Conservation (phyloP, 192 early-diverging fungal genomes). For the Podila epigama region DNA sequence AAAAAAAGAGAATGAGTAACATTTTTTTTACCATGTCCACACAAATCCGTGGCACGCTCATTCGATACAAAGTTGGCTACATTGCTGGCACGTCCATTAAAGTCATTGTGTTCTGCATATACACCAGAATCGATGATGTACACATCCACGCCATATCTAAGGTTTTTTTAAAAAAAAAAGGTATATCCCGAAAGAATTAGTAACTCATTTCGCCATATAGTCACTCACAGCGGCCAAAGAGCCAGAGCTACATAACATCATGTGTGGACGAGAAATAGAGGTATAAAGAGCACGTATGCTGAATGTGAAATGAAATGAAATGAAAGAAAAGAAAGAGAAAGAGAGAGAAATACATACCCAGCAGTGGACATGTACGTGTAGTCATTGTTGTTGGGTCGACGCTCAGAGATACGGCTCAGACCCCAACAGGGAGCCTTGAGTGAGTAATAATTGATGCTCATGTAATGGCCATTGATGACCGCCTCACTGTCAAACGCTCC, state of each 20-base stretch:
- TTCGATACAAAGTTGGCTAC: slow-evolving; percentile 45
- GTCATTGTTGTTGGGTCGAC: slow-evolving; percentile 42
- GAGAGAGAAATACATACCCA: slow-evolving; percentile 46
- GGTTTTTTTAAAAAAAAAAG: no score
- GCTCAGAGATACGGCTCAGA: slow-evolving; percentile 50
- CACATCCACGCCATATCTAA: slow-evolving; percentile 52
- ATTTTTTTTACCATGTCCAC: slow-evolving; percentile 55
- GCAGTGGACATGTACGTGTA: slow-evolving; percentile 68
- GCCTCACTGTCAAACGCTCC: slow-evolving; percentile 60
- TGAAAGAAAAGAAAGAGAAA: slow-evolving; percentile 6
- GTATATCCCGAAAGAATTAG: no score
- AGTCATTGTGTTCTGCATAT: slow-evolving; percentile 54
- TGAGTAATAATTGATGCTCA: slow-evolving; percentile 72
- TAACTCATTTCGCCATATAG: no score
- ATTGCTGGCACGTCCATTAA: slow-evolving; percentile 53
- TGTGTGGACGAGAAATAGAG: no score
- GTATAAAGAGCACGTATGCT: not conserved
- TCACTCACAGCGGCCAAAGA: no score
- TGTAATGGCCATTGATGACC: slow-evolving; percentile 77
- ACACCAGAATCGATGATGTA: slow-evolving; percentile 75
- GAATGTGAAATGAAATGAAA: not conserved
- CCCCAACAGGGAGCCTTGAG: slow-evolving; percentile 74
- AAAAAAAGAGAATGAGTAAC: no score
- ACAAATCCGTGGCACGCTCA: slow-evolving; percentile 41
- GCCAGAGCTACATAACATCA: no score